A percentile compares a stretch with the other conserved stretches of the same genome.
These are phyloP conservation scores for Lactarius sanguifluus DNA, from an alignment of 768 basidiomycete species.

Conservation along the genomic window DNA sequence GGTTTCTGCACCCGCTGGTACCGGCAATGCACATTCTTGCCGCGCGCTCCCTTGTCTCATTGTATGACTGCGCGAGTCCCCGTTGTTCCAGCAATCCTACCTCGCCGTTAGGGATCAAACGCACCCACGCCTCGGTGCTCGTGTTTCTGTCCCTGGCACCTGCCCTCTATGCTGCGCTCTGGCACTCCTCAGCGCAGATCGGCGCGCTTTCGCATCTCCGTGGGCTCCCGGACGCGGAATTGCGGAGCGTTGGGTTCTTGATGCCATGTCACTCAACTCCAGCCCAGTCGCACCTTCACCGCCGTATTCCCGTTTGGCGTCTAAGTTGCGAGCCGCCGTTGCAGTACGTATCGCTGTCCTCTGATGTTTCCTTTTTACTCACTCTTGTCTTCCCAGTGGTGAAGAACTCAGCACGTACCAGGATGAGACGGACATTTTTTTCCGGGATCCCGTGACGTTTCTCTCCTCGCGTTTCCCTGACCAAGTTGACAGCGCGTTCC, in stretches of 20 bases:
- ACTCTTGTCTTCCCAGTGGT: slow-evolving; percentile 38
- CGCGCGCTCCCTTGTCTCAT: slow-evolving; percentile 63
- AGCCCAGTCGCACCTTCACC: slow-evolving; percentile 85
- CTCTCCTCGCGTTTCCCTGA: slow-evolving; percentile 65
- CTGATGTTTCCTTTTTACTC: slow-evolving; percentile 9
- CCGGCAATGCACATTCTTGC: slow-evolving; percentile 82
- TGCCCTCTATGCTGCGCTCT: slow-evolving; percentile 65
- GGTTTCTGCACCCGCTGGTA: slow-evolving; percentile 90
- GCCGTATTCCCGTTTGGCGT: slow-evolving; percentile 72
- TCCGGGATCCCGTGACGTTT: slow-evolving; percentile 65
- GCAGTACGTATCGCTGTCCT: slow-evolving; percentile 44
- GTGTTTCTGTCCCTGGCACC: slow-evolving; percentile 53
- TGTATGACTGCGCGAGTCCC: slow-evolving; percentile 20
- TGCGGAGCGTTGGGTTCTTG: slow-evolving; percentile 67
- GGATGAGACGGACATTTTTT: slow-evolving; percentile 86
- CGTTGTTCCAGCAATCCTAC: slow-evolving; percentile 7
- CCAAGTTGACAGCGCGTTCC: slow-evolving; percentile 60
- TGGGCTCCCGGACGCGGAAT: slow-evolving; percentile 47
- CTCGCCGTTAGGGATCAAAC: slow-evolving; percentile 5
- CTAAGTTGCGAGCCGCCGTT: slow-evolving; percentile 93
- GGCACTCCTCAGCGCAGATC: slow-evolving; percentile 81
- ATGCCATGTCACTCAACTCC: slow-evolving; percentile 99
- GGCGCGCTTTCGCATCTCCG: slow-evolving; percentile 69
- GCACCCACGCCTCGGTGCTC: slow-evolving; percentile 37
- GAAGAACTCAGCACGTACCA: slow-evolving; percentile 57